Base-by-base conservation (phyloP, 441 rosid species). In the Mallotus japonicus region DNA sequence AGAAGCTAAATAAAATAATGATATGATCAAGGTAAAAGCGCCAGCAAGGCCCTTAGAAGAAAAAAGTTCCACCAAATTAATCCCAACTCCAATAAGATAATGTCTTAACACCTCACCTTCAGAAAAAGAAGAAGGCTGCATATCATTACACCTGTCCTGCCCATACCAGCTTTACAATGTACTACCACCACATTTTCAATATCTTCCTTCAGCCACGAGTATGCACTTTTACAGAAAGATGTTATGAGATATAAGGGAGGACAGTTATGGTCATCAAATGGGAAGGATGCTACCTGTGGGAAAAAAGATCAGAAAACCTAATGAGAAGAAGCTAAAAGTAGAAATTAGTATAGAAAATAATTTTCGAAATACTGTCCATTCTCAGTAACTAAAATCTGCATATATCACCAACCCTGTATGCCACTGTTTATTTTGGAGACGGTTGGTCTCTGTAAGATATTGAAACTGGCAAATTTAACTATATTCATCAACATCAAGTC, bases 131-230 rank as follows among this genome's bases (percentile, higher is more conserved):
- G 97, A 78, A 93, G 93, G 80, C 95, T 82, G 71, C 95, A 88
- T 65, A 88, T 87, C 98, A 93, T 93, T 73, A 92, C 70, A 42
- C 98, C 98, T 22, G 97, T 92, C 81, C 98, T 89, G 65, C 83
- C 97, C 95, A 92, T 85, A 37, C 95, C 97, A 46, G 97, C 98
- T 78, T 92, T 92, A 75, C 97, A 92, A 77, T 91, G 98, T 80
- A 92, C 92, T 20, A 87, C 98, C 76, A 88, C 96, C 53, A 90
- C 96, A 78, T 92, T 92, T 76, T 89, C 83, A 60, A 89, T 92
- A 63, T 92, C 95, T 77, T 87, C 95, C 78, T 91, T 91, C 87
- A 92, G 70, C 98, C 98, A 92, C 19, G 93, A 83, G 80, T 86
- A 84, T 32, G 98, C 88, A 81, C 97, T 91, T 86, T 80, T 89